Conservation (phyloP, 352 stramenopile species). For the Pythium oligandrum region DNA sequence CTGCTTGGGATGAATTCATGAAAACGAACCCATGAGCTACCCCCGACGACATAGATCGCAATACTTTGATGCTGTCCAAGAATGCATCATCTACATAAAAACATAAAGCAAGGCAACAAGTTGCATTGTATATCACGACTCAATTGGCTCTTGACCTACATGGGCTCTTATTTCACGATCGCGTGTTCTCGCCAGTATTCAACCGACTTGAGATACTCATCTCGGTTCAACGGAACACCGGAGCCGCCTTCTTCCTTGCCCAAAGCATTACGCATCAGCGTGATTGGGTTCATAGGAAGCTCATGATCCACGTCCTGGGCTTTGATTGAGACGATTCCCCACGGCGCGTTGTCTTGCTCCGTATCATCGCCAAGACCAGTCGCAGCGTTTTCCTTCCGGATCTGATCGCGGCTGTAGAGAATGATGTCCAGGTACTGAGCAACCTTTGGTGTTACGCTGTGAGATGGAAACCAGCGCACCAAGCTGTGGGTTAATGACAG, state of each 20-base stretch:
- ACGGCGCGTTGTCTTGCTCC: constrained; percentile 65
- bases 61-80: no score
- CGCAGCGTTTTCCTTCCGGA: constrained; percentile 93
- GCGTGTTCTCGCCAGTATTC: constrained; percentile 86
- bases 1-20: constrained; percentile 85
- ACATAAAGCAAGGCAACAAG: no score
- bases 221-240: constrained; percentile 72
- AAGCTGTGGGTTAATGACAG: constrained; percentile 28
- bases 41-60: no score
- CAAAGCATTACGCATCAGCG: constrained; percentile 97
- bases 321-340: constrained; percentile 97
- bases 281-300: constrained; percentile 98
- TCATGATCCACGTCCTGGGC: constrained; percentile 94
- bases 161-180: constrained; percentile 25
- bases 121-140: no score
- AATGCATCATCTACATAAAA: no score
- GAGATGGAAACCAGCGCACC: constrained; percentile 88
- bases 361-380: constrained; percentile 41
- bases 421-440: constrained; percentile 97
- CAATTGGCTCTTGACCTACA: no score
- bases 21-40: constrained; percentile 48
- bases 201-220: constrained; percentile 80
- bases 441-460: constrained; percentile 81
- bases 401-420: constrained; percentile 97
- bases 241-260: constrained; percentile 92